Evolutionary conservation across 1,139 yeast species (phyloP).

Genomic region (Nakaseomyces bracarensis): DNA sequence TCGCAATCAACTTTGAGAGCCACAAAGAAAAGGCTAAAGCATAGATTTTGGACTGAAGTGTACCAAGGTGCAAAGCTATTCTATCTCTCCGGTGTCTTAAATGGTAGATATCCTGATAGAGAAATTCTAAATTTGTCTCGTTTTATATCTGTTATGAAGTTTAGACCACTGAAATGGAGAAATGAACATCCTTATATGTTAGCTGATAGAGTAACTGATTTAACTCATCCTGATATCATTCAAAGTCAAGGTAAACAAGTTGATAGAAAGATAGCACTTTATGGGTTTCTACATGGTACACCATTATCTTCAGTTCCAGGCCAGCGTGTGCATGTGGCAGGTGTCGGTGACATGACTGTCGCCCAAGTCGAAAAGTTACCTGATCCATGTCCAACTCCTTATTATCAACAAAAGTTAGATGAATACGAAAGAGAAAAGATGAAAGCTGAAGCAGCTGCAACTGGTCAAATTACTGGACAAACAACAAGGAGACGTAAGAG

Average conservation of each 20-base stretch:
- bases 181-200: constrained; percentile 93
- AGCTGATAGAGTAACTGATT: constrained; percentile 89
- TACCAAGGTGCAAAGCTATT: constrained; percentile 96
- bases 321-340: constrained; percentile 87
- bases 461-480: constrained; percentile 38
- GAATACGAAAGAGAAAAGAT: constrained; percentile 61
- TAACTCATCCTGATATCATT: constrained; percentile 82
- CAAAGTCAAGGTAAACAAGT: constrained; percentile 65
- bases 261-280: constrained; percentile 83
- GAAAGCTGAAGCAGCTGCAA: constrained; percentile 44
- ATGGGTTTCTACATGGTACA: constrained; percentile 93
- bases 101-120: constrained; percentile 96
- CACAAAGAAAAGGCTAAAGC: constrained; percentile 84
- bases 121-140: constrained; percentile 87
- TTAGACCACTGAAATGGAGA: constrained; percentile 97
- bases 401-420: constrained; percentile 74
- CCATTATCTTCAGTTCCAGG: constrained; percentile 59
- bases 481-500: constrained; percentile 73
- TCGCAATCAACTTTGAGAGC: constrained; percentile 84
- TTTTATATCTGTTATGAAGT: constrained; percentile 94
- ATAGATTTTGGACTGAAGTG: constrained; percentile 98
- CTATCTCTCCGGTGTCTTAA: constrained; percentile 89
- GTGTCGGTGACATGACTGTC: constrained; percentile 83
- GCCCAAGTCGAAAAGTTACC: constrained; percentile 79
- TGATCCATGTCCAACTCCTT: constrained; percentile 98